A percentile compares a stretch with the other conserved stretches of the same genome.
Evolutionary conservation across 2,329 filamentous ascomycete species (phyloP).

Genomic region (Penicillium sp.): DNA sequence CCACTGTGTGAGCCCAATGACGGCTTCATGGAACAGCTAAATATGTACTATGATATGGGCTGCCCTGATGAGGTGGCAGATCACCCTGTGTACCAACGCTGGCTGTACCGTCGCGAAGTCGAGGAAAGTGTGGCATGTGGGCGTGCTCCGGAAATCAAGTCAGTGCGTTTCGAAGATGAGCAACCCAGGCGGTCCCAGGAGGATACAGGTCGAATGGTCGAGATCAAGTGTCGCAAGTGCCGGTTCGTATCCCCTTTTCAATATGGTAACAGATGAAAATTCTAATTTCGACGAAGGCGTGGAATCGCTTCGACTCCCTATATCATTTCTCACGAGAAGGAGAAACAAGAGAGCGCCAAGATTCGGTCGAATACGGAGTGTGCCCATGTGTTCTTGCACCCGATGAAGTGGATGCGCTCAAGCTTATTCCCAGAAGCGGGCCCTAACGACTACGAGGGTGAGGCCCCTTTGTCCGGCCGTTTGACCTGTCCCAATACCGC

Average conservation of each 20-base stretch:
- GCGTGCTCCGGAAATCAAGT: conserved; percentile 68
- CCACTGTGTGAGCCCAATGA: conserved; percentile 81
- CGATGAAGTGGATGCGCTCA: conserved; percentile 88
- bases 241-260: conserved; percentile 48
- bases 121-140: conserved; percentile 65
- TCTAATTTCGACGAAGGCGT: conserved; percentile 39
- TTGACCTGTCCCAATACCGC: conserved; percentile 73
- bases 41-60: conserved; percentile 81
- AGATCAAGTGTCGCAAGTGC: conserved; percentile 88
- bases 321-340: conserved; percentile 57
- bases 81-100: conserved; percentile 74
- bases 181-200: conserved; percentile 31
- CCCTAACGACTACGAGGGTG: conserved; percentile 44
- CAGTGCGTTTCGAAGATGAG: conserved; percentile 67
- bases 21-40: conserved; percentile 85
- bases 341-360: conserved; percentile 21
- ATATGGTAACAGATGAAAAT: not conserved
- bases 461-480: conserved; percentile 75
- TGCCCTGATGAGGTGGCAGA: conserved; percentile 65
- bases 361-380: conserved; percentile 48
- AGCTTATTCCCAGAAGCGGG: conserved; percentile 52
- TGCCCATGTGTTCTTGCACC: conserved; percentile 84
- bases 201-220: conserved; percentile 33
- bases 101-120: conserved; percentile 62
- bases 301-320: conserved; percentile 62